Base-by-base conservation (phyloP, 805 yeast species). In the Wickerhamomyces mucosus region DNA sequence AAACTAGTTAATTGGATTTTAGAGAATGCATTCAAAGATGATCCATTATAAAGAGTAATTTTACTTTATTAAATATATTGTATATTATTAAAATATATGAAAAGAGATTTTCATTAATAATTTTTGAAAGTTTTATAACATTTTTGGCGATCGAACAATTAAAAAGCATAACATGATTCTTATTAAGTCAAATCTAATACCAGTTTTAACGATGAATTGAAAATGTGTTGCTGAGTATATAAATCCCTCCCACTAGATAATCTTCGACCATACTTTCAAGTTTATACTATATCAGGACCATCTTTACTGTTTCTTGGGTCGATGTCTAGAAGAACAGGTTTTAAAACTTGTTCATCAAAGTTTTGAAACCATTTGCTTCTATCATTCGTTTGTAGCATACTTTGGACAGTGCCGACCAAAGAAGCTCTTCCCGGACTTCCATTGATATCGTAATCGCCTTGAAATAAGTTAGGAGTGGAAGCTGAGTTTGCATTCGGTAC, bases 301-400 rank as follows among this genome's bases (percentile, higher is more conserved):
- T 39, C 46, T 13, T 31, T 42, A 15, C 43, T 34, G 32, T 31
- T 40, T 28, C 42, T 42, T 9, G 47, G 39, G 37, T 61, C 45
- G 13, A 21, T 63, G 45, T 89, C 97, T 36, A 88, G 66, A 32
- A 89, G 67, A 0, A 85, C 95, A 1, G 96, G 96, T 54, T 88
- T 88, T 46, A 92, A 65, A 15, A 92, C 92, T 51, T 84, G 84
- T 46, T 92, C 96, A 52, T 92, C 99, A 50, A 92, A 84, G 45
- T 75, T 79, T 15, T 84, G 79, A 55, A 92, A 92, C 97, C 98
- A 89, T 51, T 72, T 77, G 9, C 88, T 81, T 38, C 77, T 82
- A 41, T 81, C 88, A 40, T 79, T 89, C 1, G 72, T 68, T 37
- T 64, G 62, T 20, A 69, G 48, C 10, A 53, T 47, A 26, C 38